A percentile compares a stretch with the other conserved stretches of the same genome.
phyloP scores from a whole-genome alignment of 495 filamentous ascomycete species.

The Letharia lupina region DNA sequence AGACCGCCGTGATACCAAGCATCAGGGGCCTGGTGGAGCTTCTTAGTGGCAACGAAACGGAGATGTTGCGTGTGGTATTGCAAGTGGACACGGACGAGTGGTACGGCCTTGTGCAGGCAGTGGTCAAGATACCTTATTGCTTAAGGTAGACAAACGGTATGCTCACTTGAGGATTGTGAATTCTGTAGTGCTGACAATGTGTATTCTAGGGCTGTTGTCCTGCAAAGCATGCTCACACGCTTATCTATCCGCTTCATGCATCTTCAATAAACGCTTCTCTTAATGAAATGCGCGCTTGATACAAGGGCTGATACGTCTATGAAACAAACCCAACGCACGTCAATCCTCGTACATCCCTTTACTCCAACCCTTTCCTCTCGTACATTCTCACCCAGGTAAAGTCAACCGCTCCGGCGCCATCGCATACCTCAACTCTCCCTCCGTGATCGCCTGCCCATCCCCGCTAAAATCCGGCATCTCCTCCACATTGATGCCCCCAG shows the following conservation, averaged over 20 bases:
- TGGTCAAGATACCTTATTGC: neutral
- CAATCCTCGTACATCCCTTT: neutral
- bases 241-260: neutral
- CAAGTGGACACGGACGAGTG: neutral
- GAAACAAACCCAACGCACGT: neutral
- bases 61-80: neutral
- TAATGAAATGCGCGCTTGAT: neutral
- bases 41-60: neutral
- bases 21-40: neutral
- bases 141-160: neutral
- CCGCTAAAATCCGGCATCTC: constrained; percentile 1
- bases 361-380: neutral
- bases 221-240: neutral
- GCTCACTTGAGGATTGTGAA: neutral
- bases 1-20: constrained; percentile 4
- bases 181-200: neutral
- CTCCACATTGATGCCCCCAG: constrained; percentile 1
- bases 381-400: neutral
- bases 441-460: neutral
- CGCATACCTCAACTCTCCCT: neutral
- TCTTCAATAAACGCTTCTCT: neutral
- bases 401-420: constrained; percentile 13
- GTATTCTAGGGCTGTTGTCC: neutral
- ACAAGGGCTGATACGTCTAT: neutral
- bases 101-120: neutral